Conservation (phyloP, 805 yeast species). For the Ogataea angusta region DNA sequence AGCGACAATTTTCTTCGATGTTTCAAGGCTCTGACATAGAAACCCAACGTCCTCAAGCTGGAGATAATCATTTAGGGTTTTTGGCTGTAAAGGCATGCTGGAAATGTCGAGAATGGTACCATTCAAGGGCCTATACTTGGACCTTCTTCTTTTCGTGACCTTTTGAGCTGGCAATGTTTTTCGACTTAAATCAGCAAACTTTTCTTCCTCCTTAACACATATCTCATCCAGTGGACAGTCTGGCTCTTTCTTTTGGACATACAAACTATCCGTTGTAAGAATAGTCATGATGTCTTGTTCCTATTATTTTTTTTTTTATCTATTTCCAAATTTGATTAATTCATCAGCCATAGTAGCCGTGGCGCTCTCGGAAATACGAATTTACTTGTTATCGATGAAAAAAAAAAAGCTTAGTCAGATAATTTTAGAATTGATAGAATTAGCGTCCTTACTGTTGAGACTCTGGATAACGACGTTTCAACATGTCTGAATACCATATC, state of each 20-base stretch:
- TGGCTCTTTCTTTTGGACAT: slow-evolving; percentile 5
- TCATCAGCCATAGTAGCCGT: slow-evolving; percentile 1
- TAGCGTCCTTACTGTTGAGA: neutral
- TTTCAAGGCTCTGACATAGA: slow-evolving; percentile 47
- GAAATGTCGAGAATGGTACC: slow-evolving; percentile 43
- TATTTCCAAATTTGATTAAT: slow-evolving; percentile 10
- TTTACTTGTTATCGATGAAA: neutral
- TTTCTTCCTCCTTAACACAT: neutral
- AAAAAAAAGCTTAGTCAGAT: slow-evolving; percentile 1
- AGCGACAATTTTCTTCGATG: slow-evolving; percentile 58
- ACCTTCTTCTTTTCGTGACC: slow-evolving; percentile 41
- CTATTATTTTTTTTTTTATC: slow-evolving; percentile 5
- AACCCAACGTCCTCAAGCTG: slow-evolving; percentile 44
- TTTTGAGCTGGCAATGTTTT: neutral
- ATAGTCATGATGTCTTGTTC: slow-evolving; percentile 6
- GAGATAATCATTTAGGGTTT: slow-evolving; percentile 33
- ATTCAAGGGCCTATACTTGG: slow-evolving; percentile 44
- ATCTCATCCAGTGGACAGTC: neutral
- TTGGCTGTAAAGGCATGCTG: slow-evolving; percentile 22
- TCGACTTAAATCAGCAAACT: neutral
- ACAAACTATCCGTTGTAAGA: neutral
- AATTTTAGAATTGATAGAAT: neutral
- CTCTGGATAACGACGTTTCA: neutral
- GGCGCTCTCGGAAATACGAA: neutral
- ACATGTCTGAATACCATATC: slow-evolving; percentile 6